phyloP scores from a whole-genome alignment of 176 grass and related monocot genomes.

The Echinochloa phyllopogon region DNA sequence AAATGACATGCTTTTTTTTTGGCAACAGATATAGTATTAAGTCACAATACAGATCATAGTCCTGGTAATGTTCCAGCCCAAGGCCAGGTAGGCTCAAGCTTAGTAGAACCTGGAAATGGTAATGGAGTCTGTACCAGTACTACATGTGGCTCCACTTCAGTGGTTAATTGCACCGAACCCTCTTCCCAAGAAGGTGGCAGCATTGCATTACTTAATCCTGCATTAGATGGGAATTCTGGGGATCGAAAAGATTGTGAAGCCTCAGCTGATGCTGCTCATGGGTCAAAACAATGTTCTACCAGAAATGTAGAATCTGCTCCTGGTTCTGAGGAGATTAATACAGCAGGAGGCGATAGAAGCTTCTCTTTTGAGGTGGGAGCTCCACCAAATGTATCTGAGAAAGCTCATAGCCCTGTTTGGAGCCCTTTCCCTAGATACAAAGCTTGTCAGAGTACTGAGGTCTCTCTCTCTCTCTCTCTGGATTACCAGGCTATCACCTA shows the following conservation, averaged over 20 bases:
- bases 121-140: constrained; percentile 47
- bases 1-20: constrained; percentile 40
- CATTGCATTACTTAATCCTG: constrained; percentile 31
- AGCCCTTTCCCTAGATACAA: constrained; percentile 54
- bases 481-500: neutral
- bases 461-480: constrained; percentile 20
- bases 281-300: constrained; percentile 38
- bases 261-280: constrained; percentile 33
- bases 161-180: constrained; percentile 64
- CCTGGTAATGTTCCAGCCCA: constrained; percentile 16
- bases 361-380: constrained; percentile 86
- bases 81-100: constrained; percentile 21
- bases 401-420: constrained; percentile 62
- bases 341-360: constrained; percentile 70
- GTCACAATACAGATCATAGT: constrained; percentile 14
- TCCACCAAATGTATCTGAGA: constrained; percentile 57
- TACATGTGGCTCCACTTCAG: constrained; percentile 73
- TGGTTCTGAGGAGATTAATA: constrained; percentile 52
- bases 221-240: constrained; percentile 6
- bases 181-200: constrained; percentile 45
- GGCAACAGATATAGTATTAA: constrained; percentile 46
- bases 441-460: constrained; percentile 56
- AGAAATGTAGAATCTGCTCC: constrained; percentile 39
- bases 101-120: constrained; percentile 35
- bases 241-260: constrained; percentile 58